Conservation (phyloP, 345 rosid species). For the Gossypium herbaceum region DNA sequence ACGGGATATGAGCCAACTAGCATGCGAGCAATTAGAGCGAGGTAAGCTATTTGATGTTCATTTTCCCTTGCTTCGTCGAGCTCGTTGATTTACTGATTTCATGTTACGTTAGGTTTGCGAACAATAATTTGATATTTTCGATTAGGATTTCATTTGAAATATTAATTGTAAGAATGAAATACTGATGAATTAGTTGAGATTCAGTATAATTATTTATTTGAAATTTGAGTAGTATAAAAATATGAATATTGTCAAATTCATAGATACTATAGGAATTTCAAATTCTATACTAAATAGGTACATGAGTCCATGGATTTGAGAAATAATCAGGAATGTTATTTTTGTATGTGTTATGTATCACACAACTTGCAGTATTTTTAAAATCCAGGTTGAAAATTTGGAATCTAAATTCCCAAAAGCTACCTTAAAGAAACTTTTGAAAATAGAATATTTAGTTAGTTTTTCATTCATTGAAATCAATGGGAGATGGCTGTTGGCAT, state of each 20-base stretch:
- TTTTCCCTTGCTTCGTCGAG: neutral
- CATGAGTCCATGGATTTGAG: neutral
- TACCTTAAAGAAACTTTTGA: neutral
- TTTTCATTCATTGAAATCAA: neutral
- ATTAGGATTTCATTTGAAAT: no score
- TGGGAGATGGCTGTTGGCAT: neutral
- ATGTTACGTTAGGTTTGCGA: neutral
- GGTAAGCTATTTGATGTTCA: slow-evolving; percentile 38
- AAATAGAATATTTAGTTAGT: neutral
- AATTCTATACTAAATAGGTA: no score
- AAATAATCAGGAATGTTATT: neutral
- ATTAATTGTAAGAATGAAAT: neutral
- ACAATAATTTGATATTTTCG: neutral
- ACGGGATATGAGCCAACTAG: slow-evolving; percentile 99
- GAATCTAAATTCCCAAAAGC: neutral
- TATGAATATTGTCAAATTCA: neutral
- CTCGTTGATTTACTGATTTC: neutral
- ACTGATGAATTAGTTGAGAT: neutral
- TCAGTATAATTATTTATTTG: neutral
- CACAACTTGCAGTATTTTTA: neutral
- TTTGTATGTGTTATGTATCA: neutral
- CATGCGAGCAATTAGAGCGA: slow-evolving; percentile 98
- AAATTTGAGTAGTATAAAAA: neutral
- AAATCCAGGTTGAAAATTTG: no score
- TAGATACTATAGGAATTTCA: neutral